phyloP scores from a whole-genome alignment of 148 eudicot species.

The Rhododendron mucronatum region DNA sequence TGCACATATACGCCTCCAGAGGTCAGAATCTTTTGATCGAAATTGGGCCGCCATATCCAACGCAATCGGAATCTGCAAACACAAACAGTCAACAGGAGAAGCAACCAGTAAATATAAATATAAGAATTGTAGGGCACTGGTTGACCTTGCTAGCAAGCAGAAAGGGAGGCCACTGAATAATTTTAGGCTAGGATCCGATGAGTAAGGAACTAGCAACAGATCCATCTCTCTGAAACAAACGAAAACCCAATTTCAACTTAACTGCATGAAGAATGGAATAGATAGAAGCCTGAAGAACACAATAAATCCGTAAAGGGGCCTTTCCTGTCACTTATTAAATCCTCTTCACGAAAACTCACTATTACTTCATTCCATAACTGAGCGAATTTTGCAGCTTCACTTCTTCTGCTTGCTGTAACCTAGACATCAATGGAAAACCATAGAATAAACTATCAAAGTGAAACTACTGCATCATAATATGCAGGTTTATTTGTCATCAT shows the following conservation, averaged over 20 bases:
- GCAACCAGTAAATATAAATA: background rate
- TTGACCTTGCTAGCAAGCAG: constrained; percentile 65
- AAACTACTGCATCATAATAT: background rate
- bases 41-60: constrained; percentile 47
- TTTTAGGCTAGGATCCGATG: constrained; percentile 84
- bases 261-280: background rate
- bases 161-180: constrained; percentile 99
- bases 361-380: constrained; percentile 69
- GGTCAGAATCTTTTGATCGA: constrained; percentile 35
- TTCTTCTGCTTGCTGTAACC: constrained; percentile 42
- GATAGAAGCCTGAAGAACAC: background rate
- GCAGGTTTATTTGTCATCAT: background rate
- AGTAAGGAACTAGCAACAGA: constrained; percentile 93
- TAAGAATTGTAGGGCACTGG: background rate
- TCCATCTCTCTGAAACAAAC: constrained; percentile 70
- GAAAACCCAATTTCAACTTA: background rate
- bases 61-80: constrained; percentile 45
- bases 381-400: constrained; percentile 60
- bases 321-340: constrained; percentile 36
- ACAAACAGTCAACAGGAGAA: background rate
- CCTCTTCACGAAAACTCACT: constrained; percentile 63
- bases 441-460: background rate
- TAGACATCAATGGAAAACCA: constrained; percentile 16
- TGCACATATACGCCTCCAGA: constrained; percentile 38
- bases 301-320: background rate